Base-by-base conservation (phyloP, 495 filamentous ascomycete species). In the Bryoglossum gracile region DNA sequence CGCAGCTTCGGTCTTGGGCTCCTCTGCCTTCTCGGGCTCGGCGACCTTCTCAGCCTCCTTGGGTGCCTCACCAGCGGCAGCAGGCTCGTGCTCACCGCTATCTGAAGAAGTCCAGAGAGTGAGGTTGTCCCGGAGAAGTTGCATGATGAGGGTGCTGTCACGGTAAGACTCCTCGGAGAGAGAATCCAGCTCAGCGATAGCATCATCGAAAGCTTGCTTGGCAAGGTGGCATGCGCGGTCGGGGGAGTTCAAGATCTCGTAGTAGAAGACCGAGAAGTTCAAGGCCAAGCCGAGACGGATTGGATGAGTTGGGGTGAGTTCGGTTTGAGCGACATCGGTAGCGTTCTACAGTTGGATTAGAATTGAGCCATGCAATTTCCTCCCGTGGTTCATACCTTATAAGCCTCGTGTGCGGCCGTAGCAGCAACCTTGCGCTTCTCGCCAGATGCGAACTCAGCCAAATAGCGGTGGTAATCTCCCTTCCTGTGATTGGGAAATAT, bases 261-360 rank as follows among this genome's bases (percentile, higher is more conserved):
- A 98, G 82, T 98, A 98, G 77, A 98, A 98, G 58, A 98, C 92
- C 33, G 94, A 97, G 82, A 98, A 98, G 80, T 98, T 98, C 55
- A 98, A 81, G 53, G 92, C 92, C 56, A 98, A 86, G 65, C 92
- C 92, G 53, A 98, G 88, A 59, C 92, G 92, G 71, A 97, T 98
- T 52, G 92, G 92, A 77, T 98, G 92, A 55, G 92, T 98, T 28
- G 92, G 92, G 43, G 94, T 94, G 53, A 98, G 83, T 67, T 97
- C 92, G 55, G 87, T 94, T 73, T 94, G 86, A 51, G 92, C 92
- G 61, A 98, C 94, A 61, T 97, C 94, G 76, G 92, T 98, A 59
- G 92, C 92, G 72, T 86, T 94, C 87, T 94, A 57, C 34, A 56
- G 54, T 36, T 21, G 17, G 18, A 35, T 47, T 26, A 47, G 43